phyloP scores from a whole-genome alignment of 805 yeast species.

The Huiozyma naganishii region DNA sequence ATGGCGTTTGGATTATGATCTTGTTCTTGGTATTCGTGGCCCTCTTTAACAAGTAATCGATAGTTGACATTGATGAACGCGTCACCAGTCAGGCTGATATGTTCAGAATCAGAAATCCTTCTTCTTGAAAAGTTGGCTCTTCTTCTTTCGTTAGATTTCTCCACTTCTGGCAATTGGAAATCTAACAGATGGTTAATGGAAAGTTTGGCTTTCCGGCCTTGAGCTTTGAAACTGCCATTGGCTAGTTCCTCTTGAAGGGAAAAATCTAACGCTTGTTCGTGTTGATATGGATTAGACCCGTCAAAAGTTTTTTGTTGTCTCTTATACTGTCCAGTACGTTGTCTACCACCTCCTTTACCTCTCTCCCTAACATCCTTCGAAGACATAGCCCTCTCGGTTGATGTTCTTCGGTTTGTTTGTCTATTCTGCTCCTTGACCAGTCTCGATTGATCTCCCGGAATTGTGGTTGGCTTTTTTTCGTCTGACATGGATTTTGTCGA shows the following conservation, averaged over 20 bases:
- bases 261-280: conserved; percentile 10
- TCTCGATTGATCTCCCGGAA: no score
- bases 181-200: conserved; percentile 59
- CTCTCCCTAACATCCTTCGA: not conserved
- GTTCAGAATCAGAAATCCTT: conserved; percentile 22
- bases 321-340: conserved; percentile 6
- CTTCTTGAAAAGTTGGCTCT: conserved; percentile 15
- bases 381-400: no score
- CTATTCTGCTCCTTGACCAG: no score
- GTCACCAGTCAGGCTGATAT: conserved; percentile 48
- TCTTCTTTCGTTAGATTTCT: conserved; percentile 12
- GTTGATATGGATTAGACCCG: not conserved
- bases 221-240: conserved; percentile 24
- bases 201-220: conserved; percentile 34
- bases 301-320: conserved; percentile 4
- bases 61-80: conserved; percentile 74
- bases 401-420: no score
- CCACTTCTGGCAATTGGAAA: conserved; percentile 38
- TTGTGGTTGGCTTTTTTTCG: no score
- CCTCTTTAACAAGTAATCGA: conserved; percentile 66
- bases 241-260: conserved; percentile 29
- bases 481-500: no score
- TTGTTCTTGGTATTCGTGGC: conserved; percentile 46
- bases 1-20: conserved; percentile 67
- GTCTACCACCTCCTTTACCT: not conserved